These are phyloP conservation scores for Baudoinia panamericana DNA, from an alignment of 495 filamentous ascomycete genomes.

Conservation along the genomic window DNA sequence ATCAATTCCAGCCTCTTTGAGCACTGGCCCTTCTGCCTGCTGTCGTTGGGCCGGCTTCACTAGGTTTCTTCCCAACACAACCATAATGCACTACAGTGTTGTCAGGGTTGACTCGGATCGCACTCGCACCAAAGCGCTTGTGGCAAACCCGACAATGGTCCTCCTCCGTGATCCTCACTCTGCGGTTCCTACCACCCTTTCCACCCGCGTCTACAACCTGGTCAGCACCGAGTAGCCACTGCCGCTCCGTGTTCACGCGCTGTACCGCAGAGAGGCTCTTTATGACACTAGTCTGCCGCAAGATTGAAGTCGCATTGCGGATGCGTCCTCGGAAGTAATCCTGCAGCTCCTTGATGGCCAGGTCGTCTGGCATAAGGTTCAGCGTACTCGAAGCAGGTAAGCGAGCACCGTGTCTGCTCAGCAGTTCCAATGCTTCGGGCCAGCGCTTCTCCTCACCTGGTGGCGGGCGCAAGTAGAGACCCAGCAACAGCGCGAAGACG, in stretches of 20 bases:
- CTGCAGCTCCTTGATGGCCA: slow-evolving; percentile 68
- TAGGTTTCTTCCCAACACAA: slow-evolving; percentile 21
- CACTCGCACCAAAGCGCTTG: slow-evolving; percentile 80
- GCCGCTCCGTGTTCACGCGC: slow-evolving; percentile 56
- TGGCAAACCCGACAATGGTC: slow-evolving; percentile 82
- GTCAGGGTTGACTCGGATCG: slow-evolving; percentile 62
- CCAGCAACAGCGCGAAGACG: slow-evolving; percentile 82
- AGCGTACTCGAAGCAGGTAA: slow-evolving; percentile 77
- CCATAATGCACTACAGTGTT: slow-evolving; percentile 36
- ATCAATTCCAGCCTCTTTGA: slow-evolving; percentile 4
- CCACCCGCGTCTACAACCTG: slow-evolving; percentile 34
- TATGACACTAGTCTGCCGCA: slow-evolving; percentile 67
- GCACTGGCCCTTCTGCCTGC: not conserved
- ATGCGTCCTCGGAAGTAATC: slow-evolving; percentile 88
- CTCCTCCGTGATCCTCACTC: slow-evolving; percentile 73
- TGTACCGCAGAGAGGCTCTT: slow-evolving; percentile 60
- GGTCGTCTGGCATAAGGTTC: slow-evolving; percentile 63
- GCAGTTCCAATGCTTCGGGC: slow-evolving; percentile 66
- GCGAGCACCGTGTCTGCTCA: slow-evolving; percentile 81
- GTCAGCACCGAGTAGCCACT: slow-evolving; percentile 55
- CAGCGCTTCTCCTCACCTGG: slow-evolving; percentile 52
- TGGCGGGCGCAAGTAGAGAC: slow-evolving; percentile 79
- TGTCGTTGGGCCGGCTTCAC: not conserved
- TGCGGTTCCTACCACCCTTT: slow-evolving; percentile 44
- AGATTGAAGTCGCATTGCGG: slow-evolving; percentile 65